Evolutionary conservation across 2,329 filamentous ascomycete genomes (phyloP).

Genomic region (Fusarium penzigii): DNA sequence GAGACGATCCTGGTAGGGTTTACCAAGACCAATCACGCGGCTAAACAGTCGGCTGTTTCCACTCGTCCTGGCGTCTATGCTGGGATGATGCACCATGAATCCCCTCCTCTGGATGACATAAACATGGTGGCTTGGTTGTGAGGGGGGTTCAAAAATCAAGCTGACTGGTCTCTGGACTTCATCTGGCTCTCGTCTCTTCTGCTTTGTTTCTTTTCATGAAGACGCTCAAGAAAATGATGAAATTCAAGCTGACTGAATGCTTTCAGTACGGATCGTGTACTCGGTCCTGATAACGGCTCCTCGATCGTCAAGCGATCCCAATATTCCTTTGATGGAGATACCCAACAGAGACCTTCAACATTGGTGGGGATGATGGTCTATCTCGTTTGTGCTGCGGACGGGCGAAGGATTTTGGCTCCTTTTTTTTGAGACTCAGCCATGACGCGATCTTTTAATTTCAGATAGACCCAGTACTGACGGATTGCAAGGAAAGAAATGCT

Average conservation of each 20-base stretch:
- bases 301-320: no score
- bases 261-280: no score
- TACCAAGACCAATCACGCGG: constrained; percentile 31
- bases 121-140: constrained; percentile 9
- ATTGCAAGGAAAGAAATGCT: no score
- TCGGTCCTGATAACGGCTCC: no score
- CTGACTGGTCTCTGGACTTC: constrained; percentile 4
- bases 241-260: neutral
- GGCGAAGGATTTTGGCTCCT: no score
- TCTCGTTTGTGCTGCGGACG: no score
- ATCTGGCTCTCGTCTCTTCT: neutral
- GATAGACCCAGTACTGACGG: no score
- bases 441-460: no score
- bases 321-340: no score
- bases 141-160: constrained; percentile 9
- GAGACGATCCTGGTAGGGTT: constrained; percentile 15
- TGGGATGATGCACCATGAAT: constrained; percentile 12
- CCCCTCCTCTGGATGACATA: constrained; percentile 14
- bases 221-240: neutral
- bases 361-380: no score
- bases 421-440: no score
- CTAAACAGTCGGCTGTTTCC: constrained; percentile 30
- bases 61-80: constrained; percentile 33
- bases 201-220: neutral
- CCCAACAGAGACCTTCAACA: no score